Base-by-base conservation (phyloP, 768 basidiomycete species). In the Lentinula guzmanii region DNA sequence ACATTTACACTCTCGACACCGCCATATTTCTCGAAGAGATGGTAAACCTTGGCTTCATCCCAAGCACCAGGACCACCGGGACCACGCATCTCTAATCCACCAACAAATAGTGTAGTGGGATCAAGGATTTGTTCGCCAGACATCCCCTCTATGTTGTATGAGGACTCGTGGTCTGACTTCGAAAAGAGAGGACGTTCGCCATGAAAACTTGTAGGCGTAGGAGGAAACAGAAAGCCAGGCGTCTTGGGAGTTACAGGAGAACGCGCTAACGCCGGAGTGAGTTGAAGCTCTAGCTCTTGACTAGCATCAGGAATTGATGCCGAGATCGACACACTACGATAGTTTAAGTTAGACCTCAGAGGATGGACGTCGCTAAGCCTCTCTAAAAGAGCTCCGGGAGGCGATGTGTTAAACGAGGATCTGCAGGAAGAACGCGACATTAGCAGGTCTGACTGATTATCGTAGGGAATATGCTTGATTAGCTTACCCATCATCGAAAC, bases 61-160 rank as follows among this genome's bases (percentile, higher is more conserved):
- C 90, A 92, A 6, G 83, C 82, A 31, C 76, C 76, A 2, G 84
- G 77, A 5, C 85, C 86, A 65, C 77, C 76, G 3, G 84, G 77
- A 5, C 85, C 86, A 65, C 77, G 78, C 67, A 84, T 80, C 65
- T 88, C 86, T 48, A 93, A 77, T 4, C 89, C 89, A 6, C 91
- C 90, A 33, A 91, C 87, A 69, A 91, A 92, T 33, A 93, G 76
- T 1, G 88, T 85, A 2, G 79, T 83, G 0, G 86, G 86, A 68
- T 91, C 89, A 13, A 86, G 70, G 24, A 80, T 77, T 60, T 75
- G 73, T 35, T 76, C 73, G 16, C 69, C 68, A 31, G 60, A 24
- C 7, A 16, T 13, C 21, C 48, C 28, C 18, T 54, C 52, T n/a
- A 18, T 24, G 15, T 21, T 31, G 37, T 50, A 52, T 18, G 39